These are phyloP conservation scores for Coleophoma eucalyptorum DNA, from an alignment of 2,329 filamentous ascomycete species.

Conservation along the genomic window DNA sequence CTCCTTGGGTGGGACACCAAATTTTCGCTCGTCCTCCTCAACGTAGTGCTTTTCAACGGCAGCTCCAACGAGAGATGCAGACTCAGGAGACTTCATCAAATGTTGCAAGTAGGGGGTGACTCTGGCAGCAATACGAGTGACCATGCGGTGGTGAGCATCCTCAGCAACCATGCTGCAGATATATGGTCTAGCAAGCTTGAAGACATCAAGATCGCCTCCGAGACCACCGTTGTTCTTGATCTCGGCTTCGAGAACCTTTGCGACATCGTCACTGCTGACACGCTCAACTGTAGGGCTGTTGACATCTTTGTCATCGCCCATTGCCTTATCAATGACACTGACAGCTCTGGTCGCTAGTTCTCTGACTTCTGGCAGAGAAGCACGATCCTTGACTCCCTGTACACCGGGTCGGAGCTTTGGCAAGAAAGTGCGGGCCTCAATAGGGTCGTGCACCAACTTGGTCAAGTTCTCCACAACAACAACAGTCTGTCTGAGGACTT, in stretches of 20 bases:
- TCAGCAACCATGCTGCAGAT: slow-evolving; percentile 82
- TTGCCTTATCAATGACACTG: slow-evolving; percentile 87
- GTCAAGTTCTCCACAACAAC: slow-evolving; percentile 98
- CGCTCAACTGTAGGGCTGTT: slow-evolving; percentile 53
- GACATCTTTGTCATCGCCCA: slow-evolving; percentile 66
- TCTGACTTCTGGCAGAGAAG: slow-evolving; percentile 90
- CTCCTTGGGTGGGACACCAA: slow-evolving; percentile 77
- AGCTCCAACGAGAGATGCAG: slow-evolving; percentile 60
- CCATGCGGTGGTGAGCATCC: slow-evolving; percentile 78
- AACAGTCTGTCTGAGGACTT: slow-evolving; percentile 91
- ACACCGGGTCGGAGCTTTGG: slow-evolving; percentile 94
- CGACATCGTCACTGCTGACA: slow-evolving; percentile 68
- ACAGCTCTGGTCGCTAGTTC: slow-evolving; percentile 82
- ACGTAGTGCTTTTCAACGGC: slow-evolving; percentile 76
- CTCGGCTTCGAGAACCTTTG: slow-evolving; percentile 69
- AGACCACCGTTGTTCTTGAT: slow-evolving; percentile 67
- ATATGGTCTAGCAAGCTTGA: slow-evolving; percentile 67
- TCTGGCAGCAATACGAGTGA: slow-evolving; percentile 65
- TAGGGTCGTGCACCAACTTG: slow-evolving; percentile 92
- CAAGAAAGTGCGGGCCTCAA: slow-evolving; percentile 91
- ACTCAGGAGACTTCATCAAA: slow-evolving; percentile 59
- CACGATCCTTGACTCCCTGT: slow-evolving; percentile 79
- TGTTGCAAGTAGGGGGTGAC: slow-evolving; percentile 73
- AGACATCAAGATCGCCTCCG: slow-evolving; percentile 58
- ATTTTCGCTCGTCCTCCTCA: slow-evolving; percentile 83